A percentile compares a stretch with the other conserved stretches of the same genome.
Evolutionary conservation across 352 stramenopile genomes (phyloP).

Genomic region (Globisporangium paroecandrum): DNA sequence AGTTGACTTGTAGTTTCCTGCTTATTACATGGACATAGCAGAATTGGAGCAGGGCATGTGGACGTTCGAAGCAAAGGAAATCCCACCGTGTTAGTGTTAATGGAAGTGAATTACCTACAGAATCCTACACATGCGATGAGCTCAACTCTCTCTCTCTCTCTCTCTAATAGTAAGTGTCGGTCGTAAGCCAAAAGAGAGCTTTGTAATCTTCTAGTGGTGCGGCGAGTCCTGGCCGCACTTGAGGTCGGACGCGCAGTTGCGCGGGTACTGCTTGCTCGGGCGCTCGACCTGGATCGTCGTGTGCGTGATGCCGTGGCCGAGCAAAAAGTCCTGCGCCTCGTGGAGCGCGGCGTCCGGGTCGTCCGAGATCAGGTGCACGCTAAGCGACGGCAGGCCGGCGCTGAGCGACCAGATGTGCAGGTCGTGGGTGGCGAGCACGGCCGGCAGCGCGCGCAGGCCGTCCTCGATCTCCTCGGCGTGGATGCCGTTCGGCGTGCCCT

Average conservation of each 20-base stretch:
- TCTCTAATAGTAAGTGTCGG: not conserved
- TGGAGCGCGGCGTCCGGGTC: constrained; percentile 64
- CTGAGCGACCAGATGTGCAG: constrained; percentile 98
- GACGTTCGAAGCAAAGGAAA: no score
- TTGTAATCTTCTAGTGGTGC: constrained; percentile 23
- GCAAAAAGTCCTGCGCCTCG: constrained; percentile 67
- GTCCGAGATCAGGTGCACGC: constrained; percentile 89
- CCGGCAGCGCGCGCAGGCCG: constrained; percentile 68
- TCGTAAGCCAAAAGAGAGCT: not conserved
- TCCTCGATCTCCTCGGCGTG: constrained; percentile 83
- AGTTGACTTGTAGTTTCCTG: no score
- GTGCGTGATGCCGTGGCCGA: constrained; percentile 80
- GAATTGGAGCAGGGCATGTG: no score
- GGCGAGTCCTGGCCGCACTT: constrained; percentile 81
- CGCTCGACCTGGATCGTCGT: constrained; percentile 89
- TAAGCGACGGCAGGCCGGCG: constrained; percentile 86
- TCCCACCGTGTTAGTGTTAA: no score
- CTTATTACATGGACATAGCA: no score
- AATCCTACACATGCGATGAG: not conserved
- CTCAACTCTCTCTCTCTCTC: not conserved
- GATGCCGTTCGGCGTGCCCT: constrained; percentile 92
- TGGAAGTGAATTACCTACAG: not conserved
- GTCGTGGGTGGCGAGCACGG: constrained; percentile 94
- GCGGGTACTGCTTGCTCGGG: constrained; percentile 61
- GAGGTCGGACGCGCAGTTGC: constrained; percentile 59